Conservation (phyloP, 2,329 filamentous ascomycete species). For the Xylaria sp. region DNA sequence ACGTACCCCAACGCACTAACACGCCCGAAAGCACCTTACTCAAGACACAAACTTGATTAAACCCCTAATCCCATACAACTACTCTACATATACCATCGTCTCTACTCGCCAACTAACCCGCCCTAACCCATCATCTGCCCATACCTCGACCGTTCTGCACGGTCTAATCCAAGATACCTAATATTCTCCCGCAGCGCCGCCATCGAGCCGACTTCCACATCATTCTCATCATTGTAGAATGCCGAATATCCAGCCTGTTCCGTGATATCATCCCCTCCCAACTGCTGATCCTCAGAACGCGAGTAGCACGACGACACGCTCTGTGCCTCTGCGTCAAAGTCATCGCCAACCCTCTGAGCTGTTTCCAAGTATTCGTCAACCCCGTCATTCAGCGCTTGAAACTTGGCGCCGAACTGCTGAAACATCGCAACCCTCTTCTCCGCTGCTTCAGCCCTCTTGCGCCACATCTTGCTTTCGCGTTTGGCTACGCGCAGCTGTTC, state of each 20-base stretch:
- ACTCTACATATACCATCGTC: neutral
- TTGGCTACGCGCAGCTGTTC: slow-evolving; percentile 43
- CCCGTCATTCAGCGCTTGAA: slow-evolving; percentile 12
- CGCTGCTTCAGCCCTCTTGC: slow-evolving; percentile 49
- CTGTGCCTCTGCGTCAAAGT: neutral
- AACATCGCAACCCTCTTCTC: slow-evolving; percentile 48
- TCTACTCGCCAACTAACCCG: neutral
- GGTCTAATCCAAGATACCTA: neutral
- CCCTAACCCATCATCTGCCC: slow-evolving; percentile 1
- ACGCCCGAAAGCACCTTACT: neutral
- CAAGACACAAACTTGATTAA: neutral
- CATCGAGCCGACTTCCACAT: neutral
- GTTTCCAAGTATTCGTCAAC: neutral
- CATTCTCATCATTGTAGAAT: neutral
- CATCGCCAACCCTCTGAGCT: neutral
- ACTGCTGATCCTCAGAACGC: slow-evolving; percentile 15
- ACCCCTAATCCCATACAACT: neutral
- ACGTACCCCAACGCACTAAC: neutral
- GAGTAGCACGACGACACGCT: slow-evolving; percentile 10
- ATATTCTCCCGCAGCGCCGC: neutral
- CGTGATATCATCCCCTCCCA: slow-evolving; percentile 11
- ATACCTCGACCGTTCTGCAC: neutral
- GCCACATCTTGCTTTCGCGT: slow-evolving; percentile 46
- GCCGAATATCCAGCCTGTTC: slow-evolving; percentile 1
- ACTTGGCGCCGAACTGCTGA: slow-evolving; percentile 37